These are phyloP conservation scores for Monilinia polystroma DNA, from an alignment of 2,329 filamentous ascomycete genomes.

Conservation along the genomic window DNA sequence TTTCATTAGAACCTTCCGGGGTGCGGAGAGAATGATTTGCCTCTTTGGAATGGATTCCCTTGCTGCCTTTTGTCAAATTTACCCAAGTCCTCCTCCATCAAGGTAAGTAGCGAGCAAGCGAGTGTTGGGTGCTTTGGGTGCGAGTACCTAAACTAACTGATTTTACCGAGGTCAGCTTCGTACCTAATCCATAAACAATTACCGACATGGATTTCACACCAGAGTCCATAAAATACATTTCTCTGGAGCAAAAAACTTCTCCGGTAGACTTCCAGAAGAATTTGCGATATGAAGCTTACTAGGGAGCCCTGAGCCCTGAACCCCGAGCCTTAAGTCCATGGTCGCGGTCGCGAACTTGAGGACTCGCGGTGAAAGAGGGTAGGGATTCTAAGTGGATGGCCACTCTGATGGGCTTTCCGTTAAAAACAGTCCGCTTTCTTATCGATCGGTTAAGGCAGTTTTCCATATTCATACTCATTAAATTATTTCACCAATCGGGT, in stretches of 20 bases:
- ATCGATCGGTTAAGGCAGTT: conserved; percentile 16
- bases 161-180: conserved; percentile 16
- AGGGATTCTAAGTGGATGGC: conserved; percentile 16
- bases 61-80: conserved; percentile 22
- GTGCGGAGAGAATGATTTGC: conserved; percentile 6
- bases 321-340: conserved; percentile 4
- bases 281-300: conserved; percentile 14
- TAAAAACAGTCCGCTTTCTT: conserved; percentile 12
- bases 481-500: conserved; percentile 25
- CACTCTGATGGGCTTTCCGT: conserved; percentile 3
- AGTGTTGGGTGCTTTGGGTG: background rate
- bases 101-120: too few relatives aligned
- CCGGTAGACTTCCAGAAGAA: conserved; percentile 34
- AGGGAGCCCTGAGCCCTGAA: conserved; percentile 2
- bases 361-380: conserved; percentile 14
- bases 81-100: too few relatives aligned
- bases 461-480: conserved; percentile 7
- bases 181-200: background rate
- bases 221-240: background rate
- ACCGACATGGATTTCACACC: background rate
- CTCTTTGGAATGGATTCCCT: conserved; percentile 5
- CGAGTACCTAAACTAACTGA: background rate
- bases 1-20: background rate
- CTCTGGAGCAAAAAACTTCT: conserved; percentile 9
- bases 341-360: conserved; percentile 6